phyloP scores from a whole-genome alignment of 1,139 yeast genomes.

The Yamadazyma siamensis region DNA sequence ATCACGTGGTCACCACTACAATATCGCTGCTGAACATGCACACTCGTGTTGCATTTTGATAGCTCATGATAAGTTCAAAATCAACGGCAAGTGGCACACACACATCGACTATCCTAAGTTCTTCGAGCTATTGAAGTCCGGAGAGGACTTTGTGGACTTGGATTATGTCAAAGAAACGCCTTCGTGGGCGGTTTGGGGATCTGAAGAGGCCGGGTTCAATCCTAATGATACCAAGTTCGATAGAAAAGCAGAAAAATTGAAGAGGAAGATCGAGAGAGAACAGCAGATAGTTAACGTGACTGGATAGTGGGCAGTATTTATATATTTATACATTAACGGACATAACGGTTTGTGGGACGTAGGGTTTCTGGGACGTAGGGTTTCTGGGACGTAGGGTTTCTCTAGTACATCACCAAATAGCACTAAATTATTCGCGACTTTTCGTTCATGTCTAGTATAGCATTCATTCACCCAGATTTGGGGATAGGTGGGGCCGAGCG shows the following conservation, averaged over 20 bases:
- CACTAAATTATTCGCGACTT: too few species aligned
- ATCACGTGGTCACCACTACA: conserved; percentile 65
- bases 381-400: too few species aligned
- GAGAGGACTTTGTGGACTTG: conserved; percentile 66
- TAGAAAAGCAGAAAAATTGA: conserved; percentile 62
- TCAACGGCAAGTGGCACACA: conserved; percentile 78
- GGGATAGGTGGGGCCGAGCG: conserved; percentile 98
- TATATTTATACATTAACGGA: background rate
- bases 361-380: too few species aligned
- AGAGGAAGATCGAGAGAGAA: conserved; percentile 43
- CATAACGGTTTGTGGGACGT: too few species aligned
- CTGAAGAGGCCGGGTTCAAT: conserved; percentile 81
- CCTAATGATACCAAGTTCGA: conserved; percentile 75
- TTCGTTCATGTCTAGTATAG: conserved; percentile 49
- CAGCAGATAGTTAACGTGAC: too few species aligned
- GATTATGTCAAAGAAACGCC: conserved; percentile 84
- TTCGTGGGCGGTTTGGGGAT: conserved; percentile 88
- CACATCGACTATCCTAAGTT: conserved; percentile 81
- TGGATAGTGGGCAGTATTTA: too few species aligned
- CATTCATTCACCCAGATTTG: conserved; percentile 91
- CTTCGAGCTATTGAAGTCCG: conserved; percentile 65
- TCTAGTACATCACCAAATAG: too few species aligned
- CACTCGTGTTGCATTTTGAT: conserved; percentile 90
- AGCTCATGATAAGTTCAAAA: conserved; percentile 71
- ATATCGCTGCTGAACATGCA: conserved; percentile 92